Evolutionary conservation across 1,284 basidiomycete species (phyloP).

Genomic region (Microbotryomycetes sp.): DNA sequence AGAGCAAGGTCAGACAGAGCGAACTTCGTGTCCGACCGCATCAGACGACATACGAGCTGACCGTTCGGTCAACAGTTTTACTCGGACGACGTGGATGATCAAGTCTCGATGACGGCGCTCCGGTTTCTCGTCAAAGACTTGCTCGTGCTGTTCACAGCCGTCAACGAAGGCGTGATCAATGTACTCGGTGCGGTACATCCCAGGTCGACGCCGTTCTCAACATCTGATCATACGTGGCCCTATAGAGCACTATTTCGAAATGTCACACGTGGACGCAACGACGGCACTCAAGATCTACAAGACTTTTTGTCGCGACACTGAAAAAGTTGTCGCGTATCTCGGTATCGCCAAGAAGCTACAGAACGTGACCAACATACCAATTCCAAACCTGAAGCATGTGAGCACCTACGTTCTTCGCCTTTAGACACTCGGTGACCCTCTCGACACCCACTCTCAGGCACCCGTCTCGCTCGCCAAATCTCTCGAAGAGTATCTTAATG

Average conservation of each 20-base stretch:
- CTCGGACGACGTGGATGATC: conserved; percentile 84
- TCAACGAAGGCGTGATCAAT: conserved; percentile 97
- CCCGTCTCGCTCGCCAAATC: conserved; percentile 87
- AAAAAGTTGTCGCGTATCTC: conserved; percentile 87
- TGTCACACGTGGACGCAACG: conserved; percentile 85
- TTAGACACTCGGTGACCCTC: background rate
- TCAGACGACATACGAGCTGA: background rate
- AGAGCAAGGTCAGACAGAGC: conserved; percentile 65
- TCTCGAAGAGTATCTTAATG: conserved; percentile 89
- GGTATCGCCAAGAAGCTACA: conserved; percentile 87
- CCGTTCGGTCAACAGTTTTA: conserved; percentile 61
- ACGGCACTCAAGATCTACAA: conserved; percentile 84
- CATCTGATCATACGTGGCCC: background rate
- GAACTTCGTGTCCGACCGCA: background rate
- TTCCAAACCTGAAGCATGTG: conserved; percentile 90
- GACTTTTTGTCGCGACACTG: conserved; percentile 89
- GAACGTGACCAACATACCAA: conserved; percentile 82
- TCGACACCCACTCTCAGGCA: conserved; percentile 50
- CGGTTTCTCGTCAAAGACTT: conserved; percentile 97
- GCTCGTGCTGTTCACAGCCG: conserved; percentile 87
- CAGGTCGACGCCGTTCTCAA: background rate
- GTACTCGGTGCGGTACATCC: conserved; percentile 59
- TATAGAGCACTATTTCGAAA: conserved; percentile 97
- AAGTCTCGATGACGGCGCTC: conserved; percentile 79
- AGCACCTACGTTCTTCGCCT: conserved; percentile 36